A percentile compares a stretch with the other conserved stretches of the same genome.
Conservation (phyloP, 371 early-diverging fungal species). For the Quaeritorhiza haematococci region DNA sequence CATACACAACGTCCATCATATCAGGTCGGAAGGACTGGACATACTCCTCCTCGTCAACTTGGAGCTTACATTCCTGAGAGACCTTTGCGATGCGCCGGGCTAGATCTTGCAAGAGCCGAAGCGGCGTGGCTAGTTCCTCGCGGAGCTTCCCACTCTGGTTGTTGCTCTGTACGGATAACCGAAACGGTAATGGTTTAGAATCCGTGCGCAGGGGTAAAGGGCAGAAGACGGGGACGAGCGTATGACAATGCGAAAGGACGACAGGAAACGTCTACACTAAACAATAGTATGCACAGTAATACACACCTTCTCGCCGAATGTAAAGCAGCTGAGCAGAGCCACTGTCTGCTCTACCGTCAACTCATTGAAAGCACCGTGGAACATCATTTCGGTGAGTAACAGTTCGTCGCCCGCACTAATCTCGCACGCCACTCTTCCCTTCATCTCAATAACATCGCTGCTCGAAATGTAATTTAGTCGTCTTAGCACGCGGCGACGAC, state of each 20-base stretch:
- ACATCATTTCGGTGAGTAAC: constrained; percentile 97
- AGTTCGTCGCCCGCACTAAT: constrained; percentile 97
- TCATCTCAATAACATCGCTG: constrained; percentile 88
- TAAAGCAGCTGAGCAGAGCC: constrained; percentile 91
- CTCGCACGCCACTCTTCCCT: constrained; percentile 99
- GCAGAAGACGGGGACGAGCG: no score
- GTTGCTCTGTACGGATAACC: constrained; percentile 3
- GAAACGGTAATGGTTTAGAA: no score
- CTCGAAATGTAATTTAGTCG: constrained; percentile 79
- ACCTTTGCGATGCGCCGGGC: constrained; percentile 84
- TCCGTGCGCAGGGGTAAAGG: no score
- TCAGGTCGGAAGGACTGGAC: constrained; percentile 79
- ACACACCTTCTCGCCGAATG: constrained; percentile 79
- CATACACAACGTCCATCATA: constrained; percentile 96
- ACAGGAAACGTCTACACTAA: no score
- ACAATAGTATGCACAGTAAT: not conserved
- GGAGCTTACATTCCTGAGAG: constrained; percentile 82
- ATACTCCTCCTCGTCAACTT: constrained; percentile 74
- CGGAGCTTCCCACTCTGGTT: constrained; percentile 23
- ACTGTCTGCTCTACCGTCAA: constrained; percentile 86
- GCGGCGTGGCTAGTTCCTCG: constrained; percentile 77
- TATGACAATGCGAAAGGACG: no score
- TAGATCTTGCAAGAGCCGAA: constrained; percentile 79
- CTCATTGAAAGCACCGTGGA: constrained; percentile 96
- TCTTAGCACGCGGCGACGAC: constrained; percentile 84